Conservation (phyloP, 371 early-diverging fungal species). For the Choanephora cucurbitarum region DNA sequence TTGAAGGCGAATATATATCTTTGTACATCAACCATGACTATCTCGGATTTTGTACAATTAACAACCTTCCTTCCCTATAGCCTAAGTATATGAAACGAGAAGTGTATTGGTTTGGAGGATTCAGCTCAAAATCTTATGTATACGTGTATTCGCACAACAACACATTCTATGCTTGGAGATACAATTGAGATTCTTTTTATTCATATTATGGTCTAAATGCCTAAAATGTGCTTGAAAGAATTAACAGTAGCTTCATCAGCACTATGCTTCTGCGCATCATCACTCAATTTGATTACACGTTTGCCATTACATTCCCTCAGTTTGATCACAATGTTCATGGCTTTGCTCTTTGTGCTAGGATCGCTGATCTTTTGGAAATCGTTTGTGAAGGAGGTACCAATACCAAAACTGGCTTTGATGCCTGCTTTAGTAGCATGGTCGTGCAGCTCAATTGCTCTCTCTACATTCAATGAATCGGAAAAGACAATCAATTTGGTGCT, state of each 20-base stretch:
- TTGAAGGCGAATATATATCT: too few species aligned
- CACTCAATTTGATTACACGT: slow-evolving; percentile 75
- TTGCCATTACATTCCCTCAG: slow-evolving; percentile 59
- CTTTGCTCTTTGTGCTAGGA: slow-evolving; percentile 42
- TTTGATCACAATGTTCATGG: slow-evolving; percentile 81
- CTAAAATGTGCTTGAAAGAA: slow-evolving; percentile 44
- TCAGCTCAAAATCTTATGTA: too few species aligned
- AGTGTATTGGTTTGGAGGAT: too few species aligned
- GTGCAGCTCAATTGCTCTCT: slow-evolving; percentile 55
- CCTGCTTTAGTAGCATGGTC: slow-evolving; percentile 46
- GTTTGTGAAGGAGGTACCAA: slow-evolving; percentile 78
- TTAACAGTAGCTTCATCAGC: slow-evolving; percentile 57
- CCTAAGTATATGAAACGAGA: too few species aligned
- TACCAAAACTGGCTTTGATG: slow-evolving; percentile 70
- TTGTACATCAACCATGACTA: too few species aligned
- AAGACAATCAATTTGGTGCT: slow-evolving; percentile 68
- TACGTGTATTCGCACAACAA: too few species aligned
- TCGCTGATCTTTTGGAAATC: slow-evolving; percentile 54
- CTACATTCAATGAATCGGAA: slow-evolving; percentile 67
- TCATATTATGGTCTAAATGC: slow-evolving; percentile 34
- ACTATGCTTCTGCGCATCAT: slow-evolving; percentile 66
- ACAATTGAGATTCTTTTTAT: slow-evolving; percentile 2
- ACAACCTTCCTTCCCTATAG: too few species aligned
- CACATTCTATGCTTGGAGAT: too few species aligned
- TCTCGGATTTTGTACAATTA: too few species aligned